Percentiles rank a stretch among this genome's conserved stretches.
Conservation (phyloP, 1,139 yeast genomes). For the Suhomyces wounanorum region DNA sequence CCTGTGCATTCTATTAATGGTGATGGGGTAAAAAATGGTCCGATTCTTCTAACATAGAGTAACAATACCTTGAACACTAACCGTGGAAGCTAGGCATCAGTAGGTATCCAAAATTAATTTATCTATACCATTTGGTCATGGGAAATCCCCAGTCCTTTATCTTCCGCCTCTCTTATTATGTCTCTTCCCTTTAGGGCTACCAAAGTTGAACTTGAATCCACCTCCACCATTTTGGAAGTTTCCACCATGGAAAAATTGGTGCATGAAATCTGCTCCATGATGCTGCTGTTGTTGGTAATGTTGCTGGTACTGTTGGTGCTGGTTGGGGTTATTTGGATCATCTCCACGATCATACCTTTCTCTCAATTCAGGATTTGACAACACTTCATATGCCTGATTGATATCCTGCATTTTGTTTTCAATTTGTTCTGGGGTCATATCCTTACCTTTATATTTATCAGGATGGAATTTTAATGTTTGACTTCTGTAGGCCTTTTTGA, state of each 20-base stretch:
- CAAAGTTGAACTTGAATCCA: slow-evolving; percentile 8
- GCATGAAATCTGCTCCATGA: slow-evolving; percentile 12
- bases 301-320: slow-evolving; percentile 9
- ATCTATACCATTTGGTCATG: neutral
- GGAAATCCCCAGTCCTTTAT: neutral
- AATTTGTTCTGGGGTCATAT: slow-evolving; percentile 65
- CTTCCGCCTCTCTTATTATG: slow-evolving; percentile 2
- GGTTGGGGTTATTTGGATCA: slow-evolving; percentile 52
- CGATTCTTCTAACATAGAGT: too few species aligned
- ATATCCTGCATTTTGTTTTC: slow-evolving; percentile 88
- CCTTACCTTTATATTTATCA: slow-evolving; percentile 76
- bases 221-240: slow-evolving; percentile 8
- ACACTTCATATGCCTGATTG: slow-evolving; percentile 88
- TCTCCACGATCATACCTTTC: slow-evolving; percentile 67
- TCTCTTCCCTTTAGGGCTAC: slow-evolving; percentile 6
- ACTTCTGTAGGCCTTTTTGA: slow-evolving; percentile 79
- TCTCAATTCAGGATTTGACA: slow-evolving; percentile 66
- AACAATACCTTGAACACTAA: too few species aligned
- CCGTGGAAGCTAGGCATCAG: neutral
- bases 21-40: neutral
- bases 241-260: slow-evolving; percentile 14
- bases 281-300: slow-evolving; percentile 8
- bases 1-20: neutral
- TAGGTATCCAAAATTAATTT: too few species aligned
- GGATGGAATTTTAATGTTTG: slow-evolving; percentile 87